These are phyloP conservation scores for Solanum aculeatissimum DNA, from an alignment of 305 asterid species.

Conservation along the genomic window DNA sequence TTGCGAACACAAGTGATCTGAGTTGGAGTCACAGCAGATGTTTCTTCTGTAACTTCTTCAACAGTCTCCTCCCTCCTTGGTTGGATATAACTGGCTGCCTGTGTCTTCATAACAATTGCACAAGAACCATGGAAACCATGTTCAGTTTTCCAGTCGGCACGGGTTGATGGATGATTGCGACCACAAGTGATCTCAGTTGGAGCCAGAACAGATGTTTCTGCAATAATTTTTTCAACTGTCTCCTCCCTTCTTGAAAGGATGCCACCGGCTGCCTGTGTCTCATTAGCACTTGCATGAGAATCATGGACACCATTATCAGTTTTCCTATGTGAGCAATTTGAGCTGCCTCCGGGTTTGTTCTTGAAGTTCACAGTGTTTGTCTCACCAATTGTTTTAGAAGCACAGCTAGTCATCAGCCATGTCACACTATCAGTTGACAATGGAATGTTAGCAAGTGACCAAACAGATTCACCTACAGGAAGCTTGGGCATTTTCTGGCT, in stretches of 20 bases:
- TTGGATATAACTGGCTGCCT: conserved; percentile 1
- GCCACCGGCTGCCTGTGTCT: conserved; percentile 3
- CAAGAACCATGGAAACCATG: not conserved
- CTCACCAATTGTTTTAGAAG: conserved; percentile 15
- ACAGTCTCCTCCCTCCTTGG: not conserved
- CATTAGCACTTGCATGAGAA: conserved; percentile 1
- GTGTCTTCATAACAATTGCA: conserved; percentile 4
- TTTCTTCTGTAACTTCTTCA: not conserved
- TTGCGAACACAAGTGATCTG: conserved; percentile 15
- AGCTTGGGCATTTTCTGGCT: conserved; percentile 71
- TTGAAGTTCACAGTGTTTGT: conserved; percentile 12
- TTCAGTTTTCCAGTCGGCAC: not conserved
- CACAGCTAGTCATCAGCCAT: not conserved
- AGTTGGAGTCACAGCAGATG: not conserved
- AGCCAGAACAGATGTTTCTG: not conserved
- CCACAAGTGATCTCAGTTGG: conserved; percentile 11
- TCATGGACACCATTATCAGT: conserved; percentile 25
- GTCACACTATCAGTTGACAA: conserved; percentile 19
- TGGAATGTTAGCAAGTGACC: conserved; percentile 44
- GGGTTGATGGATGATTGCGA: not conserved
- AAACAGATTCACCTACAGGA: conserved; percentile 51
- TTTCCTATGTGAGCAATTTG: conserved; percentile 59
- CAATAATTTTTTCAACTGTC: not conserved
- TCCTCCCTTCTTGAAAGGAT: not conserved
- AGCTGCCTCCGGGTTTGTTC: conserved; percentile 16